phyloP scores from a whole-genome alignment of 2,329 filamentous ascomycete genomes.

The Calonectria multiphialidica region DNA sequence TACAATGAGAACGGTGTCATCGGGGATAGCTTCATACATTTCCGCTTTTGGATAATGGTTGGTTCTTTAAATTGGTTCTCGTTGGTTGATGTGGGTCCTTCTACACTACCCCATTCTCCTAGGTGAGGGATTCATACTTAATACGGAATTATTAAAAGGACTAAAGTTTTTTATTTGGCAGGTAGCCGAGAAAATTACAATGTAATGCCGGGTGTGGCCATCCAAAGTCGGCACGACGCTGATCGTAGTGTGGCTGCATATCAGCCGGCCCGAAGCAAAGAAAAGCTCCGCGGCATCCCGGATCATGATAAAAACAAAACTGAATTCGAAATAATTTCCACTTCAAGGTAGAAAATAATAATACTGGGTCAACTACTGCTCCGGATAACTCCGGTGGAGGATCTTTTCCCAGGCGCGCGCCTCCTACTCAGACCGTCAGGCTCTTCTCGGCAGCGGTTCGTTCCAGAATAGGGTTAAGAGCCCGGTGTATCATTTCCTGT shows the following conservation, averaged over 20 bases:
- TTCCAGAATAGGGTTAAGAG: slow-evolving; percentile 1
- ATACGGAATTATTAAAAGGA: not conserved
- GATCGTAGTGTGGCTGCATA: not conserved
- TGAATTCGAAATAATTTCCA: no score
- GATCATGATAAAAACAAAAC: not conserved
- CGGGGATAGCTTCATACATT: not conserved
- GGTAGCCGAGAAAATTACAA: not conserved
- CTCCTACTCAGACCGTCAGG: not conserved
- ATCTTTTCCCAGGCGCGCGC: no score
- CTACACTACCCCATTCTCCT: not conserved
- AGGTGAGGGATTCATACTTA: not conserved
- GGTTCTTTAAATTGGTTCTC: not conserved
- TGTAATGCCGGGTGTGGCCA: not conserved
- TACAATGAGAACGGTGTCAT: not conserved
- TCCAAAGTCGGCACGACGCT: not conserved
- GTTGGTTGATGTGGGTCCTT: not conserved
- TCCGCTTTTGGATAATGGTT: not conserved
- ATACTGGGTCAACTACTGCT: no score
- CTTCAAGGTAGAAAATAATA: no score
- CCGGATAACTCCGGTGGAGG: not conserved
- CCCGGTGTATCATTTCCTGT: not conserved
- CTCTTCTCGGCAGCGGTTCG: slow-evolving; percentile 1
- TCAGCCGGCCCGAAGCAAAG: not conserved
- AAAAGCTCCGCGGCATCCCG: not conserved
- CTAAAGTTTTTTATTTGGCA: not conserved